Conservation (phyloP, 2,329 filamentous ascomycete genomes). For the Nannizziopsis arthrosporioides region DNA sequence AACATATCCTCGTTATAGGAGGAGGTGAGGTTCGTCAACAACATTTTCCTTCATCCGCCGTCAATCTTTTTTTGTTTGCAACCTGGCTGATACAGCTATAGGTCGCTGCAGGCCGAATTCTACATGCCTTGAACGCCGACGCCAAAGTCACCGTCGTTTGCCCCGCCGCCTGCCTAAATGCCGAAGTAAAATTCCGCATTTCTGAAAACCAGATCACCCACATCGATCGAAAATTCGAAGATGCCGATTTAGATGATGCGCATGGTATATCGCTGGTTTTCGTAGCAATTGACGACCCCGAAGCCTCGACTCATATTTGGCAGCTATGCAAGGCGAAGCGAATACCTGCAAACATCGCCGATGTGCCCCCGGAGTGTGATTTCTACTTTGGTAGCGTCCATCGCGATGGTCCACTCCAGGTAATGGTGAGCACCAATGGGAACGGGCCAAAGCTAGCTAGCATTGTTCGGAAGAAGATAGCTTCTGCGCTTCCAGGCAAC, state of each 20-base stretch:
- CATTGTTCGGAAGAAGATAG: constrained; percentile 72
- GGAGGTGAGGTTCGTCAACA: constrained; percentile 70
- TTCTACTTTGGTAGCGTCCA: constrained; percentile 98
- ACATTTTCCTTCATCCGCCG: not conserved
- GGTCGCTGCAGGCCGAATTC: constrained; percentile 90
- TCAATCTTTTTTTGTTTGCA: not conserved
- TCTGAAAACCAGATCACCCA: constrained; percentile 64
- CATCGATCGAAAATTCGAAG: constrained; percentile 71
- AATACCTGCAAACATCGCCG: constrained; percentile 88
- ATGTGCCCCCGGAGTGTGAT: constrained; percentile 92
- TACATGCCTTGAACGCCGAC: constrained; percentile 90
- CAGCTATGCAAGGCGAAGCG: constrained; percentile 76
- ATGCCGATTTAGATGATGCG: constrained; percentile 69
- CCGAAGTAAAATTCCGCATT: constrained; percentile 76
- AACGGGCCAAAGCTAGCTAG: constrained; percentile 87
- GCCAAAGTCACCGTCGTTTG: constrained; percentile 78
- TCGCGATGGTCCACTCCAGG: constrained; percentile 85
- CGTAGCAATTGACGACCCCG: constrained; percentile 84
- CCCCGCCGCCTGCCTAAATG: constrained; percentile 67
- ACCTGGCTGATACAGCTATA: constrained; percentile 29
- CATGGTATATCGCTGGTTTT: constrained; percentile 57
- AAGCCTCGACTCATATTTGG: constrained; percentile 82
- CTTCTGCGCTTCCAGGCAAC: constrained; percentile 59
- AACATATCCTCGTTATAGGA: constrained; percentile 81
- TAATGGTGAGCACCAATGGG: constrained; percentile 98